phyloP scores from a whole-genome alignment of 805 yeast genomes.

The Yamadazyma ubonensis region DNA sequence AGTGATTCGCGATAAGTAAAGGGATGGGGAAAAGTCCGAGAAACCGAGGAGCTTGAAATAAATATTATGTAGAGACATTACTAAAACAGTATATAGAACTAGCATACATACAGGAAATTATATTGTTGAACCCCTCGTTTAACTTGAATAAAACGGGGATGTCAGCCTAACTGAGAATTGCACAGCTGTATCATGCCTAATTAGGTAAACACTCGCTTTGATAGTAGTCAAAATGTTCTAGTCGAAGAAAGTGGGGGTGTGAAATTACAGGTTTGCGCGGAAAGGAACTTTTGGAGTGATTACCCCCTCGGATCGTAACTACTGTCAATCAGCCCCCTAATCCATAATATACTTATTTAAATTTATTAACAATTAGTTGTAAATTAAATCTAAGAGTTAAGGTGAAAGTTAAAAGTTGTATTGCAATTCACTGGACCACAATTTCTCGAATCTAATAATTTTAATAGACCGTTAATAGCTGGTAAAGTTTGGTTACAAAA shows the following conservation, averaged over 20 bases:
- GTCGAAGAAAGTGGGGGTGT: not conserved
- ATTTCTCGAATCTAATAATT: no score
- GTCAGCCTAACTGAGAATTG: not conserved
- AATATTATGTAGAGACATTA: no score
- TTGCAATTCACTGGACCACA: no score
- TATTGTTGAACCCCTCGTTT: slow-evolving; percentile 4
- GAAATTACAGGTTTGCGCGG: slow-evolving; percentile 1
- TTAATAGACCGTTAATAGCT: no score
- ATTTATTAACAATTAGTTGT: no score
- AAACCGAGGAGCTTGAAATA: slow-evolving; percentile 5
- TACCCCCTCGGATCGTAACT: no score
- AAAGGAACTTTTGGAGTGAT: no score
- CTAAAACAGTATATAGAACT: slow-evolving; percentile 4
- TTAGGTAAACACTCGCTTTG: slow-evolving; percentile 3
- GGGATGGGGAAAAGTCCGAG: not conserved
- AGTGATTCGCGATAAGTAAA: not conserved
- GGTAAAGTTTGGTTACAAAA: no score
- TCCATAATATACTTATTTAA: no score
- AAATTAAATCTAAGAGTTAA: no score
- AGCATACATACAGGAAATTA: not conserved
- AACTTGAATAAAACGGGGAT: not conserved
- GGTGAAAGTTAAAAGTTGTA: no score
- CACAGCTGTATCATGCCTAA: slow-evolving; percentile 3
- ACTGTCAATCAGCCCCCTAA: no score
- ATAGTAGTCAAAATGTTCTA: not conserved